A percentile compares a stretch with the other conserved stretches of the same genome.
Conservation (phyloP, 2,329 filamentous ascomycete genomes). For the Apiospora rasikravindrae region DNA sequence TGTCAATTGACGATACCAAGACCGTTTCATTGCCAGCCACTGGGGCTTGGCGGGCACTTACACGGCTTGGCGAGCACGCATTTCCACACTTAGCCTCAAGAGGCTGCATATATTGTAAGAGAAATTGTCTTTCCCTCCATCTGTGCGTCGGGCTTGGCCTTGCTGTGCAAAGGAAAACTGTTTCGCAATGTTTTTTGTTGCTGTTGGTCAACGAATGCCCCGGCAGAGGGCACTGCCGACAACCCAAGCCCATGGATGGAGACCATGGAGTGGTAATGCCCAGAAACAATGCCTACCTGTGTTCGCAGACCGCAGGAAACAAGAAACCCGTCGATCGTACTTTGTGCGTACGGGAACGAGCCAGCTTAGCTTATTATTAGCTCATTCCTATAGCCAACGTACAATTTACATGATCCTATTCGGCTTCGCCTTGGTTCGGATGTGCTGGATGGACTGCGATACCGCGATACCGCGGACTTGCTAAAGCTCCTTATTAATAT, state of each 20-base stretch:
- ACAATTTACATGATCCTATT: not conserved
- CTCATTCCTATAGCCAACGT: not conserved
- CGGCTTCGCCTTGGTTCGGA: not conserved
- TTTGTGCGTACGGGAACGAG: not conserved
- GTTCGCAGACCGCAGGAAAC: not conserved
- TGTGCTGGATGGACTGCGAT: not conserved
- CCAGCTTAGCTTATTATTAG: not conserved
- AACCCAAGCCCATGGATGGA: not conserved
- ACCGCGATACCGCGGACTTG: slow-evolving; percentile 3
- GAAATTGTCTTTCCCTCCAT: slow-evolving; percentile 7
- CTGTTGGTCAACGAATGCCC: not conserved
- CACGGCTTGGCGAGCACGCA: slow-evolving; percentile 14
- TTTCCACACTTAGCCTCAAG: slow-evolving; percentile 11
- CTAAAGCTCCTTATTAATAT: slow-evolving; percentile 4
- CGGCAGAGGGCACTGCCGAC: not conserved
- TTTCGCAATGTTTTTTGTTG: not conserved
- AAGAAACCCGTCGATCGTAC: not conserved
- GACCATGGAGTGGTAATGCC: not conserved
- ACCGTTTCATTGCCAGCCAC: slow-evolving; percentile 9
- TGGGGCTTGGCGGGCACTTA: slow-evolving; percentile 14
- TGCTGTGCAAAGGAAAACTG: not conserved
- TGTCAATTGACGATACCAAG: slow-evolving; percentile 13
- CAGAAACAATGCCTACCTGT: not conserved
- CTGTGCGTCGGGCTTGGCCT: slow-evolving; percentile 20
- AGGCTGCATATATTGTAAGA: slow-evolving; percentile 7